phyloP scores from a whole-genome alignment of 1,284 basidiomycete genomes.

The Rhodotorula sp. region DNA sequence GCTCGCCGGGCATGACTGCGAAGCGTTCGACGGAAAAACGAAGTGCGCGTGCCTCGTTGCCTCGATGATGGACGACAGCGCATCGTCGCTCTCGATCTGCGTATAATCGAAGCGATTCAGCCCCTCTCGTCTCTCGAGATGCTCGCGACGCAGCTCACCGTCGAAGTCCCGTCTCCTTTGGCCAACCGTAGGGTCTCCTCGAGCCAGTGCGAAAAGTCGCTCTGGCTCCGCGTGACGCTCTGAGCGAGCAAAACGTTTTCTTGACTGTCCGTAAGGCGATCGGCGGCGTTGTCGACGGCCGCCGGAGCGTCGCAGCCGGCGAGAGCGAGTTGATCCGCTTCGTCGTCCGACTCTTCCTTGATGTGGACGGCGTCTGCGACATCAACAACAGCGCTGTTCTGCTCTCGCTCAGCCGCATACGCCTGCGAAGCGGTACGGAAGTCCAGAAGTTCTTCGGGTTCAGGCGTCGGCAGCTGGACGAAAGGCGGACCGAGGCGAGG shows the following conservation, averaged over 20 bases:
- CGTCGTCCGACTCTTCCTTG: conserved; percentile 8
- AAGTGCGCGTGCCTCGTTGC: conserved; percentile 12
- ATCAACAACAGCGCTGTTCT: too few relatives aligned
- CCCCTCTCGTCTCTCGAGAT: too few relatives aligned
- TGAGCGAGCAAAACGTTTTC: conserved; percentile 12
- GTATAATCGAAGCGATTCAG: neutral
- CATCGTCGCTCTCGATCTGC: conserved; percentile 31
- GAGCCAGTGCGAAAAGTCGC: conserved; percentile 25
- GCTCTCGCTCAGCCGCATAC: neutral
- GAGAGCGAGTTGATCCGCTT: neutral
- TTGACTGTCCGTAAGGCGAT: conserved; percentile 25
- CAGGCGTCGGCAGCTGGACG: neutral
- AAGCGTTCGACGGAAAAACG: neutral
- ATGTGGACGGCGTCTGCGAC: neutral
- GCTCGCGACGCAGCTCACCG: neutral
- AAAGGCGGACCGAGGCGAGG: neutral
- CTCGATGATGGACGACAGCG: conserved; percentile 21
- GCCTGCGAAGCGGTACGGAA: neutral
- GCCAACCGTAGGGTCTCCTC: conserved; percentile 22
- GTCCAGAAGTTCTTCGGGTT: neutral
- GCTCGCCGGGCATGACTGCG: neutral
- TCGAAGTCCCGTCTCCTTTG: conserved; percentile 6
- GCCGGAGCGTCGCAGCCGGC: neutral
- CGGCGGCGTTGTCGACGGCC: neutral
- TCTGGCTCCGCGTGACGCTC: conserved; percentile 25